phyloP scores from a whole-genome alignment of 495 filamentous ascomycete genomes.

The Xylaria venustula region DNA sequence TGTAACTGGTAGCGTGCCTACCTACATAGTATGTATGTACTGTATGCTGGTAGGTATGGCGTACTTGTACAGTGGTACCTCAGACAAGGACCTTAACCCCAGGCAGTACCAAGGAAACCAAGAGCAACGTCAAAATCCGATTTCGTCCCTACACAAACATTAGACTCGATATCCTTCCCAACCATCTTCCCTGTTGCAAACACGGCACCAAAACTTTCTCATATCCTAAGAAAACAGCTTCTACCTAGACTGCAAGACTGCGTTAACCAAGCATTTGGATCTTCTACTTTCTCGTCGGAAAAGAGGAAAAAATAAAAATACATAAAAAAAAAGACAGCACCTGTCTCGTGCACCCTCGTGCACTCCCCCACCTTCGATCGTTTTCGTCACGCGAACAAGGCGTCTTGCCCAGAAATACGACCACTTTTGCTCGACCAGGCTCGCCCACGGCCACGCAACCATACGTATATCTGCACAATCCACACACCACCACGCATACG shows the following conservation, averaged over 20 bases:
- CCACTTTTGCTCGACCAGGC: not conserved
- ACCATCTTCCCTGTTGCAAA: not conserved
- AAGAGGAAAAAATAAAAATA: not conserved
- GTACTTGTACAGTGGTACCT: too few species aligned
- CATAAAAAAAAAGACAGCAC: not conserved
- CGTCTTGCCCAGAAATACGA: not conserved
- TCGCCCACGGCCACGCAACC: not conserved
- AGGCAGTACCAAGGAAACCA: not conserved
- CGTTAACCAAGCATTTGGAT: not conserved
- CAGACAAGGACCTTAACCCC: not conserved
- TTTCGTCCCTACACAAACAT: slow-evolving; percentile 9
- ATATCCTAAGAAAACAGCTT: slow-evolving; percentile 5
- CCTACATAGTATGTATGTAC: too few species aligned
- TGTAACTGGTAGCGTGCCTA: not conserved
- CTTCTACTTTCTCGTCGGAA: not conserved
- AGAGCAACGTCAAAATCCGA: slow-evolving; percentile 6
- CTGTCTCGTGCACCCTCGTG: not conserved
- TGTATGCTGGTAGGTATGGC: too few species aligned
- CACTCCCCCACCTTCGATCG: slow-evolving; percentile 14
- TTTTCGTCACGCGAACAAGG: slow-evolving; percentile 11
- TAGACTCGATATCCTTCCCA: not conserved
- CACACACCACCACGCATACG: not conserved
- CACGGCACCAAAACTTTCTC: not conserved
- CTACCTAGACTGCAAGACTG: not conserved
- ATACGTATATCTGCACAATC: not conserved